Evolutionary conservation across 2,329 filamentous ascomycete species (phyloP), one percentile per base, ranked within the genome.

Genomic region (Ophiostoma ulmi): DNA sequence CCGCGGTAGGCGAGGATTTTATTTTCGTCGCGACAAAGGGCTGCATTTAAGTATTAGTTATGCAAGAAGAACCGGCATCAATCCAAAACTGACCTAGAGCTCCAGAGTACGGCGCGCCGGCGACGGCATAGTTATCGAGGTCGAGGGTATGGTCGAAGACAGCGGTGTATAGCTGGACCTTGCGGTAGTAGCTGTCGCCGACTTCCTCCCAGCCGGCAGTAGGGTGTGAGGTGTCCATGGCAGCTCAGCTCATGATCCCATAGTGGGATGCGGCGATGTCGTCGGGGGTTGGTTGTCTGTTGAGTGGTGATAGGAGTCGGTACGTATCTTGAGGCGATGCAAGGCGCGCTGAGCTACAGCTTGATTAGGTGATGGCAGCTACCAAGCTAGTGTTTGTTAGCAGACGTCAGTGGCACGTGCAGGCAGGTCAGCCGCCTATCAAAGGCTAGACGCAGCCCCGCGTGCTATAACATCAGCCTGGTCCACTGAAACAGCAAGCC

Each of bases 161-260:
- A 75, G 90, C 91, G 73, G 93, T 94, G 84, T 98, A 99, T 73
- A 97, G 88, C 80, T 94, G 91, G 71, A 92, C 90, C 83, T 97
- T 97, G 79, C 94, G 92, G 83, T 98, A 99, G 85, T 96, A 98
- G 77, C 88, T 90, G 80, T 96, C 91, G 78, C 93, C 95, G 75
- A 98, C 88, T 80, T 88, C 91, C 84, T 97, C 93, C 95, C 95
- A 99, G 80, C 94, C 92, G 76, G 92, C 91, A 76, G 92, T 92
- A 77, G 94, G 85, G 80, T 87, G 85, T 77, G 85, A 81, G 74
- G 82, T 80, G 76, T 88, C 86, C 86, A 88, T 88, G 14, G 69
- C 55, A 22, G 65, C 65, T 67, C 48, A 69, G 31, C 70, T 70
- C 72, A 75, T 72, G 69, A 38, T 70, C 70, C 69, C 61, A 67